Percentiles rank a stretch among this genome's conserved stretches.
These are phyloP conservation scores for Angomonas desouzai DNA, from an alignment of 208 protist species.

Conservation along the genomic window DNA sequence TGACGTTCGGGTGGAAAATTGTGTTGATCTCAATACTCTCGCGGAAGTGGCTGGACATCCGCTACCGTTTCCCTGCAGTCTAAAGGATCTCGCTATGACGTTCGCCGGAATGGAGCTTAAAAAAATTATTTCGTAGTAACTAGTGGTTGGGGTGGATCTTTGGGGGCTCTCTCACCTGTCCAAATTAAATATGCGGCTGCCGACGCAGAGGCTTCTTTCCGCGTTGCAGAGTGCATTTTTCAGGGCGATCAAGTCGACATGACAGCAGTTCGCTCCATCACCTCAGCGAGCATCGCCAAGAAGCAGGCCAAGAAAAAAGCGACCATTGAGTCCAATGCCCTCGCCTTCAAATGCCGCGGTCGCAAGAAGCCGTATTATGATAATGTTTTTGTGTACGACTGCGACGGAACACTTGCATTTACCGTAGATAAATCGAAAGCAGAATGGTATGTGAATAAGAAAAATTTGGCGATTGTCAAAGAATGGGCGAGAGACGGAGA, in stretches of 20 bases:
- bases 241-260: slow-evolving; percentile 4
- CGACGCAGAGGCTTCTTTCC: slow-evolving; percentile 58
- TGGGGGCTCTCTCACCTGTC: slow-evolving; percentile 40
- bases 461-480: slow-evolving; percentile 38
- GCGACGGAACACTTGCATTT: slow-evolving; percentile 41
- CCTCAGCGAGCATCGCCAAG: background rate
- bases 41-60: slow-evolving; percentile 7
- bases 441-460: slow-evolving; percentile 63
- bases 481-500: slow-evolving; percentile 25
- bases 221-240: slow-evolving; percentile 36
- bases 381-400: slow-evolving; percentile 55
- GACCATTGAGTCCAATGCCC: background rate
- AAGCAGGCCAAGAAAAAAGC: background rate
- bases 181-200: slow-evolving; percentile 54
- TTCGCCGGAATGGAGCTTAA: slow-evolving; percentile 29
- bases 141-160: slow-evolving; percentile 52
- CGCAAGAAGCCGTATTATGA: slow-evolving; percentile 56
- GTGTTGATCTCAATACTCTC: slow-evolving; percentile 43
- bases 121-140: slow-evolving; percentile 45
- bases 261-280: background rate
- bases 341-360: background rate
- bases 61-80: slow-evolving; percentile 17
- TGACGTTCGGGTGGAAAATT: slow-evolving; percentile 15
- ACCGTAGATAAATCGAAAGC: slow-evolving; percentile 52
- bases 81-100: slow-evolving; percentile 37